A percentile compares a stretch with the other conserved stretches of the same genome.
These are phyloP conservation scores for Panus rudis DNA, from an alignment of 768 basidiomycete genomes.

Conservation along the genomic window DNA sequence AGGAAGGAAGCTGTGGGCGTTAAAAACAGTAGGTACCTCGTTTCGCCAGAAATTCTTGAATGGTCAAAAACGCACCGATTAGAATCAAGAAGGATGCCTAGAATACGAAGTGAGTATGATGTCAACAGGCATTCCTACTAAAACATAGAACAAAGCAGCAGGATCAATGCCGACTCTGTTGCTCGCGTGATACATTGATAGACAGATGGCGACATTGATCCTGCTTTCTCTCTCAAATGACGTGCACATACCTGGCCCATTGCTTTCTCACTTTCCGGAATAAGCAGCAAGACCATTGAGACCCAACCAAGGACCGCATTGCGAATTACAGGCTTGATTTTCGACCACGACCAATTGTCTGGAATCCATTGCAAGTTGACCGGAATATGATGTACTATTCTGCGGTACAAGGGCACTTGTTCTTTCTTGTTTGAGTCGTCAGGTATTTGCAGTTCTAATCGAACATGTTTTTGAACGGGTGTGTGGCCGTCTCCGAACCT, in stretches of 20 bases:
- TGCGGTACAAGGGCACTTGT: neutral
- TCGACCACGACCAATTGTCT: constrained; percentile 48
- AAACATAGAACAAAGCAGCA: too few species aligned
- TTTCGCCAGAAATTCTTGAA: neutral
- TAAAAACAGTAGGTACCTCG: neutral
- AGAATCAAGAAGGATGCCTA: constrained; percentile 63
- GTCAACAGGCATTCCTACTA: constrained; percentile 1
- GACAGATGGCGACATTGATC: too few species aligned
- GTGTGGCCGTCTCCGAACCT: neutral
- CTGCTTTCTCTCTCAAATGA: neutral
- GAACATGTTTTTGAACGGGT: neutral
- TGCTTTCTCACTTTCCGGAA: constrained; percentile 37
- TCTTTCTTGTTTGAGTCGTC: constrained; percentile 1
- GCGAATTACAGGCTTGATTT: constrained; percentile 57
- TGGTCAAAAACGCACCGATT: constrained; percentile 34
- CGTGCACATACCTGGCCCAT: constrained; percentile 49
- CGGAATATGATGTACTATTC: constrained; percentile 19
- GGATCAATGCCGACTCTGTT: too few species aligned
- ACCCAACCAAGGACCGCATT: constrained; percentile 59
- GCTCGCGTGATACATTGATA: too few species aligned
- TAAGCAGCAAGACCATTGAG: constrained; percentile 49
- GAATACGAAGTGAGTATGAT: neutral
- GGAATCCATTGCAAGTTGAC: constrained; percentile 45
- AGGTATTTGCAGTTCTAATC: neutral
- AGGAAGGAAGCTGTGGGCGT: constrained; percentile 45